Evolutionary conservation across 257 asterid species (phyloP).

Genomic region (Solanum clarkiae): DNA sequence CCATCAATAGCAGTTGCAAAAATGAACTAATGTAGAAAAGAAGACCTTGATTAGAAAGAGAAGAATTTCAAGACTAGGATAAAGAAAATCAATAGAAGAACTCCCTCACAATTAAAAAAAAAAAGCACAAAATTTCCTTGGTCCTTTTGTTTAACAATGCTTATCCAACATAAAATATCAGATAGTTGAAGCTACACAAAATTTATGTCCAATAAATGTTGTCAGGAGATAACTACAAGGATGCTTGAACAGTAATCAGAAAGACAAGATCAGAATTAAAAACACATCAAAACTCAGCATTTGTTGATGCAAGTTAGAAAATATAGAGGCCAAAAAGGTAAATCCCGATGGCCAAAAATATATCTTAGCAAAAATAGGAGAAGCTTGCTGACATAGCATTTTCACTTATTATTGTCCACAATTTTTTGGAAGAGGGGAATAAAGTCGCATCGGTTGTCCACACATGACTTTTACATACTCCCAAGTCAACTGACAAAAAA

Average conservation of each 20-base stretch:
- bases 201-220: background rate
- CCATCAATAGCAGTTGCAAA: conserved; percentile 60
- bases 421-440: background rate
- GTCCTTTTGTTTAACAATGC: background rate
- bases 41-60: background rate
- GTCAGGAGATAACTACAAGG: background rate
- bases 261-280: background rate
- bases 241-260: background rate
- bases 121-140: background rate
- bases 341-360: background rate
- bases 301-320: background rate
- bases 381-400: background rate
- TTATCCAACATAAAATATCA: background rate
- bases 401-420: background rate
- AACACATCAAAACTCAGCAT: background rate
- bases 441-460: background rate
- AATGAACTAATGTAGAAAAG: conserved; percentile 29
- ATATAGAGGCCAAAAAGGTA: background rate
- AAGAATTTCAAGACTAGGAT: background rate
- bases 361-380: background rate
- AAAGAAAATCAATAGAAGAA: background rate
- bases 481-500: background rate
- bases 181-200: background rate
- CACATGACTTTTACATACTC: background rate
- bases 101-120: background rate